Conservation (phyloP, 768 basidiomycete genomes). For the Podaxis sp. region DNA sequence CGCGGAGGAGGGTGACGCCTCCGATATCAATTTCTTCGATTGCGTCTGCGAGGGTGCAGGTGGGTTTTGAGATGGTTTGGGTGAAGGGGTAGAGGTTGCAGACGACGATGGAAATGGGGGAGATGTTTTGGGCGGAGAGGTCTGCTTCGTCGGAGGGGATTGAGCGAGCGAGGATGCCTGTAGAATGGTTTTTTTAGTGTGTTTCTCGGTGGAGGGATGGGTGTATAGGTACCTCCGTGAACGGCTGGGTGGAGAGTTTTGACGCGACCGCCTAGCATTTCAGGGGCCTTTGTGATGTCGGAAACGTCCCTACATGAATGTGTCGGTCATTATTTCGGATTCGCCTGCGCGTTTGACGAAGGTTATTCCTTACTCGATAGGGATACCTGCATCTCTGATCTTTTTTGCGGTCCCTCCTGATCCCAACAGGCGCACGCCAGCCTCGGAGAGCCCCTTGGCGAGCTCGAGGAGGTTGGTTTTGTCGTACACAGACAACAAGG, state of each 20-base stretch:
- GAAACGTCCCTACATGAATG: conserved; percentile 79
- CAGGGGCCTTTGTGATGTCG: conserved; percentile 95
- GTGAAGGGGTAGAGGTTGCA: conserved; percentile 99
- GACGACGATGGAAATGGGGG: conserved; percentile 94
- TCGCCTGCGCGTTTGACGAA: not conserved
- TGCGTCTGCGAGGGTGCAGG: conserved; percentile 87
- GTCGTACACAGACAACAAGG: conserved; percentile 94
- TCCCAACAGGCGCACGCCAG: conserved; percentile 86
- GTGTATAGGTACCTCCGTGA: conserved; percentile 73
- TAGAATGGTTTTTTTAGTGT: conserved; percentile 14
- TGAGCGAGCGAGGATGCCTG: conserved; percentile 91
- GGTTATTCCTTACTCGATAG: conserved; percentile 71
- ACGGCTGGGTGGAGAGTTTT: conserved; percentile 98
- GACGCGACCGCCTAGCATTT: conserved; percentile 98
- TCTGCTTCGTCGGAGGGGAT: conserved; percentile 91
- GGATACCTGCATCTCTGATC: conserved; percentile 90
- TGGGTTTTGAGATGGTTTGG: conserved; percentile 83
- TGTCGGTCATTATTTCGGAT: too few relatives aligned
- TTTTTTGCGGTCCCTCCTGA: conserved; percentile 98
- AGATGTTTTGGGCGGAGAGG: conserved; percentile 78
- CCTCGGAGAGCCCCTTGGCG: conserved; percentile 76
- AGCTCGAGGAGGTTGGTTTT: conserved; percentile 88
- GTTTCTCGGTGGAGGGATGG: not conserved
- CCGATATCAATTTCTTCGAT: conserved; percentile 99
- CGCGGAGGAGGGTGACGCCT: conserved; percentile 94